Percentiles rank a stretch among this genome's conserved stretches.
Conservation (phyloP, 2,329 filamentous ascomycete species). For the Teratosphaeria gauchensis region DNA sequence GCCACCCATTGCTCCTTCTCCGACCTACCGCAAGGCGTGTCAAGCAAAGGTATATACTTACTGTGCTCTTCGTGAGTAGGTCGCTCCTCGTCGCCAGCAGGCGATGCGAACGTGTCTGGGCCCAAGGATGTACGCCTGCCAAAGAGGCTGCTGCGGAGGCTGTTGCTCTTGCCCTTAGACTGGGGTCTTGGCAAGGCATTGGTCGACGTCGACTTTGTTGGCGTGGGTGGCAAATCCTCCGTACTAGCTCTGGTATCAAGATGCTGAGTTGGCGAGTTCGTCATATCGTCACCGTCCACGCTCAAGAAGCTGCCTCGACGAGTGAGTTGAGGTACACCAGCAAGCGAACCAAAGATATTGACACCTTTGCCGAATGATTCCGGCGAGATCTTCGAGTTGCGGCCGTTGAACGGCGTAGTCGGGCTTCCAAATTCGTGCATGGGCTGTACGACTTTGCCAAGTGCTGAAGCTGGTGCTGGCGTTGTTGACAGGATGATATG, state of each 20-base stretch:
- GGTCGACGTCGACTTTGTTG: slow-evolving; percentile 63
- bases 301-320: slow-evolving; percentile 67
- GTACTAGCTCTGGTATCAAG: slow-evolving; percentile 47
- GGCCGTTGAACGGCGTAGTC: slow-evolving; percentile 69
- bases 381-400: slow-evolving; percentile 51
- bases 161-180: slow-evolving; percentile 43
- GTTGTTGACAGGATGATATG: slow-evolving; percentile 53
- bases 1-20: slow-evolving; percentile 12
- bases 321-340: slow-evolving; percentile 39
- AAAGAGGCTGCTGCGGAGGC: slow-evolving; percentile 41
- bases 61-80: slow-evolving; percentile 23
- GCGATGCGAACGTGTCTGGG: slow-evolving; percentile 38
- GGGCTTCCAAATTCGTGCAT: slow-evolving; percentile 67
- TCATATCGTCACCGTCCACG: slow-evolving; percentile 66
- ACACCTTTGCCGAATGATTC: slow-evolving; percentile 58
- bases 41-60: slow-evolving; percentile 28
- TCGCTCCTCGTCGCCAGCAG: slow-evolving; percentile 22
- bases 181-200: slow-evolving; percentile 24
- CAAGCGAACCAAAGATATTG: slow-evolving; percentile 52
- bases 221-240: slow-evolving; percentile 85
- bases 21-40: slow-evolving; percentile 16
- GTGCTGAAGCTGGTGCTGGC: slow-evolving; percentile 44
- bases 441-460: slow-evolving; percentile 52
- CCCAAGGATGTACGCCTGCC: slow-evolving; percentile 37
- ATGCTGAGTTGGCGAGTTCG: slow-evolving; percentile 46